Evolutionary conservation across 2,329 filamentous ascomycete genomes (phyloP), one percentile per base, ranked within the genome.

Genomic region (Drechslerella dactyloides): DNA sequence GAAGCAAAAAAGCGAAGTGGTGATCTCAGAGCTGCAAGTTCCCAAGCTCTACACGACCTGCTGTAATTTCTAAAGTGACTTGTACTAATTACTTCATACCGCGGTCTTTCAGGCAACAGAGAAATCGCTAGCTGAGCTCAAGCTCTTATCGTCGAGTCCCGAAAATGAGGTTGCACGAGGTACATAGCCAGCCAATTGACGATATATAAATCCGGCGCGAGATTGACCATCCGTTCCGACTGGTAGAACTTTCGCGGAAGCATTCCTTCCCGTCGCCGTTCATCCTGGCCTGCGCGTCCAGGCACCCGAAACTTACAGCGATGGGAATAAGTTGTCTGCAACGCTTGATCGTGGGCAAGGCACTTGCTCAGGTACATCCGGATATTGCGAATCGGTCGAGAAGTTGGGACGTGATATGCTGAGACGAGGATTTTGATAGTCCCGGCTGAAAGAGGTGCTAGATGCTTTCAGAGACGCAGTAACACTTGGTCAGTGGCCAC

Each of bases 1-100:
- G 94, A 99, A 83, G 94, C 93, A 79, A 97, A 96, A 81, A 87
- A 93, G 77, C 97, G 96, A 81, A 89, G 97, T 80, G 87, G 89
- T 76, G 94, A 97, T 77, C 84, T 99, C 59, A 87, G 90, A 82
- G 90, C 90, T 84, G 90, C 89, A 81, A 77, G 84, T 40, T 58
- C 35, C 2, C n/a, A 11, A 19, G 17, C 76, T 74, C 46, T 72
- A 46, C 52, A 60, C 27, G 58, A 63, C 21, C 33, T 33, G 50
- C 35, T 42, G 1, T 13, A 33, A 15, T 50, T 50, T 69, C 35
- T 56, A 21, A 15, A 7, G 11, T 35, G 11, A 35, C 63, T 60
- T 21, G 15, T 46, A 72, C 69, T 46, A 73, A 42, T 1, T 30
- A 21, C 27, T 8, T 17, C 21, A 65, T 48, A 68, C 75, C 30